Evolutionary conservation across 495 filamentous ascomycete genomes (phyloP), one percentile per base, ranked within the genome.

Genomic region (Tuber calosporum): DNA sequence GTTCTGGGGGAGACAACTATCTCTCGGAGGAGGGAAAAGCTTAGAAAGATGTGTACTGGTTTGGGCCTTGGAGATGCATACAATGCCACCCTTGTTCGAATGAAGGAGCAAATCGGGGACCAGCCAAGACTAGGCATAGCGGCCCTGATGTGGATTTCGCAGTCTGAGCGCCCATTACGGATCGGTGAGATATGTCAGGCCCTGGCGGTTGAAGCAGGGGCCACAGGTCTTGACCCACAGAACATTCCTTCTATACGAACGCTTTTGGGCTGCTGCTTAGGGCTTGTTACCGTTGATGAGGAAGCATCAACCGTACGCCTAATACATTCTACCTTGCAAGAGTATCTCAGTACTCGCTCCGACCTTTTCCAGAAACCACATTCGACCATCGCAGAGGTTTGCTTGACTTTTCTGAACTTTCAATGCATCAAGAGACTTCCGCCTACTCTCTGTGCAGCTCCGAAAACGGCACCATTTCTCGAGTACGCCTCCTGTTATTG

Each of bases 61-160:
- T 34, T 62, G 26, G 26, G 53, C 26, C 53, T 62, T 34, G 53
- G 53, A 34, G 53, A 62, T 62, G 53, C 53, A 19, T 62, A 62
- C 30, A 62, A 34, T 34, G 53, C 53, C 26, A 62, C 53, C 4
- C 53, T 62, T 17, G 30, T 34, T 62, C 53, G 53, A 62, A 62
- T 62, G 15, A 62, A 34, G 26, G 53, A 62, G 30, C 53, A 62
- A 34, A 62, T 34, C 26, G 53, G 53, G 26, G 53, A 62, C 4
- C 53, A 62, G 26, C 53, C 26, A 62, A 62, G 53, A 34, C 26
- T 62, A 34, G 53, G 53, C 22, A 58, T 58, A 58, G 48, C 48
- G n/a, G 48, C 48, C n/a, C 53, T 62, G 11, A 62, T 62, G 53
- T 62, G 53, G 53, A 62, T 62, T 62, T 62, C 53, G 34, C 53